Evolutionary conservation across 352 stramenopile genomes (phyloP).

Genomic region (Phytophthora idaei): DNA sequence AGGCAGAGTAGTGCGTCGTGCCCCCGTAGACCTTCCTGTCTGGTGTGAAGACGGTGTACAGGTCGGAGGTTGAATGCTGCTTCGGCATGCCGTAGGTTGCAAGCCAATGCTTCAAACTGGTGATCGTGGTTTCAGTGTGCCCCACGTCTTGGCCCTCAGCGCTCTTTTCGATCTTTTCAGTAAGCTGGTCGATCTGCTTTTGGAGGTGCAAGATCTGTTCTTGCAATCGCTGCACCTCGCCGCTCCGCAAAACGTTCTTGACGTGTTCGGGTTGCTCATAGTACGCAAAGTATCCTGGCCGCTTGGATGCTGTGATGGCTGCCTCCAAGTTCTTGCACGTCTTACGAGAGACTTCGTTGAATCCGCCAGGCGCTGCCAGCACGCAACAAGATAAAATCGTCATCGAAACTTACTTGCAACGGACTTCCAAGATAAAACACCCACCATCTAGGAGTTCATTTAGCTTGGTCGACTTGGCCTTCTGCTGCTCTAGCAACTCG

Average conservation of each 20-base stretch:
- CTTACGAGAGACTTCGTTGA: conserved; percentile 79
- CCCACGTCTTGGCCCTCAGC: conserved; percentile 9
- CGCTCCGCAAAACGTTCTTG: conserved; percentile 54
- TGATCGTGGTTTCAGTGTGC: conserved; percentile 36
- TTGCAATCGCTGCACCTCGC: conserved; percentile 67
- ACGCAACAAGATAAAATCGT: background rate
- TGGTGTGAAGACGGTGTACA: conserved; percentile 69
- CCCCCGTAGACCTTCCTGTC: conserved; percentile 79
- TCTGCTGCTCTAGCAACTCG: conserved; percentile 73
- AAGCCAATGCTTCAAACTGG: conserved; percentile 79
- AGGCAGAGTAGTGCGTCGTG: conserved; percentile 78
- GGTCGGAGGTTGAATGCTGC: conserved; percentile 50
- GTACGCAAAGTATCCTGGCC: conserved; percentile 75
- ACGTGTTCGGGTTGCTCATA: conserved; percentile 69
- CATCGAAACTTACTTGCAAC: background rate
- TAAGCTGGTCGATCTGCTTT: conserved; percentile 74
- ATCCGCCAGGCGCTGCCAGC: conserved; percentile 51
- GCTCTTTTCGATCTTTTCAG: conserved; percentile 48
- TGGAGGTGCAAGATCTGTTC: conserved; percentile 65
- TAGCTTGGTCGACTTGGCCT: conserved; percentile 63
- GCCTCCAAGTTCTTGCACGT: conserved; percentile 84
- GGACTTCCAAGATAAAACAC: background rate
- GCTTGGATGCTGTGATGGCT: conserved; percentile 76
- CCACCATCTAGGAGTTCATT: conserved; percentile 63
- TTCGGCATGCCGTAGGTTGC: conserved; percentile 68